phyloP scores from a whole-genome alignment of 1,139 yeast species.

The Magnusiomyces tetraspermus region DNA sequence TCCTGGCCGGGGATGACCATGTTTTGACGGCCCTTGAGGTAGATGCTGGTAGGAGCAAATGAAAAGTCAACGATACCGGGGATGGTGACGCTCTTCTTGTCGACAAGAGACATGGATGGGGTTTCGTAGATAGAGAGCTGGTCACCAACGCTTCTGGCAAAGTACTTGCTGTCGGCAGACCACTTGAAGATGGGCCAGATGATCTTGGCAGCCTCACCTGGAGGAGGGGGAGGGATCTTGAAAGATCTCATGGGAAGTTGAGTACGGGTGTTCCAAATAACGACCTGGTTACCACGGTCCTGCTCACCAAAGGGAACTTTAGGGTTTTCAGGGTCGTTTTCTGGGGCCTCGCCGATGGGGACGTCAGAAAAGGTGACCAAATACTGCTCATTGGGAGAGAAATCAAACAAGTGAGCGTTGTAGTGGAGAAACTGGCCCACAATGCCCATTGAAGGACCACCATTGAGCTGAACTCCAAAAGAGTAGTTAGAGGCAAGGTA shows the following conservation, averaged over 20 bases:
- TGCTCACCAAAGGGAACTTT: slow-evolving; percentile 76
- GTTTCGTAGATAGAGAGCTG: slow-evolving; percentile 69
- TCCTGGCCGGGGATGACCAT: slow-evolving; percentile 26
- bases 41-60: slow-evolving; percentile 86
- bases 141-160: slow-evolving; percentile 92
- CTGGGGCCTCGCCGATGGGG: slow-evolving; percentile 64
- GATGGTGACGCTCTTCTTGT: slow-evolving; percentile 75
- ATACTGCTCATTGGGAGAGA: slow-evolving; percentile 86
- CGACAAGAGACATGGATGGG: slow-evolving; percentile 66
- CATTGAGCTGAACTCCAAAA: slow-evolving; percentile 96
- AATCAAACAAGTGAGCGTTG: slow-evolving; percentile 80
- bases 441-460: slow-evolving; percentile 67
- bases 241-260: slow-evolving; percentile 83
- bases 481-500: slow-evolving; percentile 82
- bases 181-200: slow-evolving; percentile 97
- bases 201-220: slow-evolving; percentile 40
- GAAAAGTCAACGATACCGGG: slow-evolving; percentile 87
- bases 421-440: slow-evolving; percentile 78
- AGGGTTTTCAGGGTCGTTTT: slow-evolving; percentile 49
- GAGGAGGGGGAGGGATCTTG: slow-evolving; percentile 49
- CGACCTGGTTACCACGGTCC: slow-evolving; percentile 88
- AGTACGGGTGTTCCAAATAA: slow-evolving; percentile 84
- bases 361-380: slow-evolving; percentile 85
- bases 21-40: slow-evolving; percentile 41
- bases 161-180: slow-evolving; percentile 88